Conservation (phyloP, 1,284 basidiomycete species). For the Leucoagaricus sp. region DNA sequence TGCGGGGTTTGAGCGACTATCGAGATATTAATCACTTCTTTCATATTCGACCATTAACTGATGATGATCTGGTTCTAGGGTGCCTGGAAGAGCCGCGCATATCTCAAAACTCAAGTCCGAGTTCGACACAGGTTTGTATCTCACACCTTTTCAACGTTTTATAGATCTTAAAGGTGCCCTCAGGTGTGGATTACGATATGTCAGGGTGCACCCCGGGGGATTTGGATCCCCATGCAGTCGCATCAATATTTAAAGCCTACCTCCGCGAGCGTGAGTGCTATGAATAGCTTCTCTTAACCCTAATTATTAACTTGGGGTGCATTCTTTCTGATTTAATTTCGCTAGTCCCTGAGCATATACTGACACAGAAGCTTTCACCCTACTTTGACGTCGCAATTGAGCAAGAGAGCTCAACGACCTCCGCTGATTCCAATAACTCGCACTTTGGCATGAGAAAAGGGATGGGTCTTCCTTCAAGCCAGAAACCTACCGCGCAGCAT, state of each 20-base stretch:
- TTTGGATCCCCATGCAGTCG: slow-evolving; percentile 89
- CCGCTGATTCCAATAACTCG: slow-evolving; percentile 16
- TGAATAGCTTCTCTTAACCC: slow-evolving; percentile 4
- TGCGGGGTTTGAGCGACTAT: slow-evolving; percentile 9
- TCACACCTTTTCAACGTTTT: slow-evolving; percentile 13
- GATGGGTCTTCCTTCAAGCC: slow-evolving; percentile 43
- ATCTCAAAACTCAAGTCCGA: slow-evolving; percentile 73
- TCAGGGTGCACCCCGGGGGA: slow-evolving; percentile 75
- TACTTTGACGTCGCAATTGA: slow-evolving; percentile 77
- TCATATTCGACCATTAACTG: slow-evolving; percentile 14
- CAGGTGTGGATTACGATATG: slow-evolving; percentile 85
- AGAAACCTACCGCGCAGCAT: slow-evolving; percentile 31
- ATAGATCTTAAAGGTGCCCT: slow-evolving; percentile 16
- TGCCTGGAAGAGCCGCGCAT: slow-evolving; percentile 77
- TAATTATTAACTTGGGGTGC: not conserved
- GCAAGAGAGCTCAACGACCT: slow-evolving; percentile 45
- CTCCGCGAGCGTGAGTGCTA: slow-evolving; percentile 69
- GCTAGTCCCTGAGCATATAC: slow-evolving; percentile 81
- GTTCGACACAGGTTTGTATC: slow-evolving; percentile 75
- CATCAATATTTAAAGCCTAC: slow-evolving; percentile 82
- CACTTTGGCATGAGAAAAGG: slow-evolving; percentile 24
- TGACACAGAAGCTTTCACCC: slow-evolving; percentile 68
- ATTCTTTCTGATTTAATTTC: slow-evolving; percentile 13
- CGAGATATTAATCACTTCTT: not conserved
- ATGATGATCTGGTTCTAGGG: slow-evolving; percentile 42